Evolutionary conservation across 139 green algal genomes (phyloP).

Genomic region (Coelastrella sp.): DNA sequence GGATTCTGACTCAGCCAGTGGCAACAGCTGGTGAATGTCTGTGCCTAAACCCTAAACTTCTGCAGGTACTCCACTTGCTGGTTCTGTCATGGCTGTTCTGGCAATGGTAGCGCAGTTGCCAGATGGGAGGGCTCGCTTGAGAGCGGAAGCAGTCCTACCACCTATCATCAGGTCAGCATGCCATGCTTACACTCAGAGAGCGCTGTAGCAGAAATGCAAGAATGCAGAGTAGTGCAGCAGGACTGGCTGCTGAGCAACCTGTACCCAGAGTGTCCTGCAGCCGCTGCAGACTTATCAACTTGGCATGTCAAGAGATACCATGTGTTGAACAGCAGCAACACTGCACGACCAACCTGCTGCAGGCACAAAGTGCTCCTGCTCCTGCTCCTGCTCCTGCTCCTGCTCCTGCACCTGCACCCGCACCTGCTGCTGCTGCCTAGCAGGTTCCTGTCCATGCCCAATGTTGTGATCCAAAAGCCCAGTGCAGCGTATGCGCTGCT

Average conservation of each 20-base stretch:
- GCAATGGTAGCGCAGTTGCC: neutral
- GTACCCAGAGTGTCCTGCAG: neutral
- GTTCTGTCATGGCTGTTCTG: neutral
- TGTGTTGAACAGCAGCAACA: too few relatives aligned
- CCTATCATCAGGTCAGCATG: neutral
- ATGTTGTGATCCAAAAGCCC: neutral
- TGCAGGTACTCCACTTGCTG: slow-evolving; percentile 1
- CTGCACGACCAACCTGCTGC: too few relatives aligned
- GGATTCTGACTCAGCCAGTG: too few relatives aligned
- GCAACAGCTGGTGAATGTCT: neutral
- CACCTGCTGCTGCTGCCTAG: neutral
- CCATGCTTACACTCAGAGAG: neutral
- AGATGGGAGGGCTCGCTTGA: neutral
- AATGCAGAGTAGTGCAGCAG: neutral
- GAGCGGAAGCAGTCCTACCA: neutral
- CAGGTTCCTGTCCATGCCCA: slow-evolving; percentile 24
- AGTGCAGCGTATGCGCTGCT: slow-evolving; percentile 31
- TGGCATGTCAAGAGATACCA: too few relatives aligned
- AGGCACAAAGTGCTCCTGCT: neutral
- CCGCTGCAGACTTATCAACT: too few relatives aligned
- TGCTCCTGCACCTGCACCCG: neutral
- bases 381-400: neutral
- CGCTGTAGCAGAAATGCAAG: too few relatives aligned
- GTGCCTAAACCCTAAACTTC: neutral
- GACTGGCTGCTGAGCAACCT: neutral